phyloP scores from a whole-genome alignment of 108 stramenopile genomes.

The Pseudonitzschia delicatissima region DNA sequence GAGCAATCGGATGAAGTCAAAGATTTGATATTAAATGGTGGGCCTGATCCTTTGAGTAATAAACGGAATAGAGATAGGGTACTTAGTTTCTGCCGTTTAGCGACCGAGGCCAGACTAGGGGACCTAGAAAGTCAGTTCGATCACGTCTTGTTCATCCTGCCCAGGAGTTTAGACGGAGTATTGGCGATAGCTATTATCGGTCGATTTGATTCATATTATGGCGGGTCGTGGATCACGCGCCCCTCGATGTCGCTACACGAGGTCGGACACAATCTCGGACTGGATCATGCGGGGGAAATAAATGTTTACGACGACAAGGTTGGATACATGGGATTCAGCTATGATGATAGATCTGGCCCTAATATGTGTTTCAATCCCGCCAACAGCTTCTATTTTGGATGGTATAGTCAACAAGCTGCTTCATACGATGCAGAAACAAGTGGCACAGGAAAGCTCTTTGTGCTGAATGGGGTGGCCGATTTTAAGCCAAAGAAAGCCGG shows the following conservation, averaged over 20 bases:
- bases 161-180: background rate
- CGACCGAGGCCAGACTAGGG: background rate
- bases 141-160: background rate
- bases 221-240: background rate
- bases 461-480: background rate
- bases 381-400: slow-evolving; percentile 48
- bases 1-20: background rate
- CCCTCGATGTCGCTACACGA: slow-evolving; percentile 20
- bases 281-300: slow-evolving; percentile 43
- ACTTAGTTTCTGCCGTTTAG: background rate
- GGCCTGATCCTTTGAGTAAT: no score
- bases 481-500: background rate
- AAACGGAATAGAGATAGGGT: background rate
- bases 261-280: slow-evolving; percentile 46
- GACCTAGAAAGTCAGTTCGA: slow-evolving; percentile 1
- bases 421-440: background rate
- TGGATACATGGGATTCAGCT: slow-evolving; percentile 27
- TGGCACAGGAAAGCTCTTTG: background rate
- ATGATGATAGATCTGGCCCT: background rate
- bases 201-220: slow-evolving; percentile 7
- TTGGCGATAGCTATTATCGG: background rate
- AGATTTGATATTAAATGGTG: no score
- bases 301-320: slow-evolving; percentile 2
- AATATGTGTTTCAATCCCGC: slow-evolving; percentile 60
- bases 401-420: slow-evolving; percentile 30